Conservation (phyloP, 768 basidiomycete genomes). For the Leucocoprinus sp. region DNA sequence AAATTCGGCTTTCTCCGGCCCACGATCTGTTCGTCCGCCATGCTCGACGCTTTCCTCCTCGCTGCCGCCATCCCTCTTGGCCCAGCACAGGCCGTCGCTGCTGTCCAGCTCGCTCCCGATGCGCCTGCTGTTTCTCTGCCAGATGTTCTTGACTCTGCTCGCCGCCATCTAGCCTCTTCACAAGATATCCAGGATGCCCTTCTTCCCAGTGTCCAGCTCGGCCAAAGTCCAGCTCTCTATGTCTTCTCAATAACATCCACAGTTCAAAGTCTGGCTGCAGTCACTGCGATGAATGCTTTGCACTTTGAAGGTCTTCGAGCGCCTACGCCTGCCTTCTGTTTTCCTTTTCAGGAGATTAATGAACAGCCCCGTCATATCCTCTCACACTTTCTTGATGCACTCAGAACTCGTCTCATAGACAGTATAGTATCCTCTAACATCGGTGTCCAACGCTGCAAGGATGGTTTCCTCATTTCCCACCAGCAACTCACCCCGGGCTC, state of each 20-base stretch:
- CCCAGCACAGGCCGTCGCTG: conserved; percentile 32
- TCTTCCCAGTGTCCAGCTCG: conserved; percentile 42
- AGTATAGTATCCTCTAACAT: conserved; percentile 40
- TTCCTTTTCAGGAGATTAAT: conserved; percentile 12
- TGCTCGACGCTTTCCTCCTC: conserved; percentile 11
- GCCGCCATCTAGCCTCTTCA: conserved; percentile 37
- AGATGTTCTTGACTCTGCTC: conserved; percentile 47
- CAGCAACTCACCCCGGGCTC: not conserved
- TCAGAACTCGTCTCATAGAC: conserved; percentile 47
- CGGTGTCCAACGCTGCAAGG: conserved; percentile 38
- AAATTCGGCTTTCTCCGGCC: conserved; percentile 17
- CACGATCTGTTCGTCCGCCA: conserved; percentile 3
- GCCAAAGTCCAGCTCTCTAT: conserved; percentile 39
- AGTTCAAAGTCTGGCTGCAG: conserved; percentile 1
- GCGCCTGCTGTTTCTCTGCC: conserved; percentile 18
- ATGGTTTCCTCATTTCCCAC: conserved; percentile 54
- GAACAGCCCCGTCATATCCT: conserved; percentile 19
- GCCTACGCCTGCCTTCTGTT: conserved; percentile 2
- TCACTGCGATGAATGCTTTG: conserved; percentile 25
- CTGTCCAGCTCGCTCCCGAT: conserved; percentile 30
- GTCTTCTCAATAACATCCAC: conserved; percentile 44
- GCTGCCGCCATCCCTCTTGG: conserved; percentile 32
- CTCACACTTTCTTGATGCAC: conserved; percentile 53
- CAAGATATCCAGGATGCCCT: conserved; percentile 41
- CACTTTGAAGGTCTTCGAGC: conserved; percentile 39